Evolutionary conservation across 164 flowering plant genomes (phyloP).

Genomic region (Tetracentron sinense): DNA sequence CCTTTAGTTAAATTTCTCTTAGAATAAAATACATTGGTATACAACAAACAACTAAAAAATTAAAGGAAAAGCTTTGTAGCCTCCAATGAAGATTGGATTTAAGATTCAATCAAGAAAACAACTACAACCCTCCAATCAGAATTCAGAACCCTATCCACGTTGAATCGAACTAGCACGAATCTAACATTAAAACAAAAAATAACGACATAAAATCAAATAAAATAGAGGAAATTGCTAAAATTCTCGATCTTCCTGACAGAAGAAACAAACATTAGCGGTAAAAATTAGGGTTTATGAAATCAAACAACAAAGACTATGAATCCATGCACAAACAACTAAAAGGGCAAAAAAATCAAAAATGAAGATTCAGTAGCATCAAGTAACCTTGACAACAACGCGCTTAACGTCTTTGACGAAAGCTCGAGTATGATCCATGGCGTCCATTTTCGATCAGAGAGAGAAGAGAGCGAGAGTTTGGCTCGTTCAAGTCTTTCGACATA

Average conservation of each 20-base stretch:
- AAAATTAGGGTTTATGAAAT: not conserved
- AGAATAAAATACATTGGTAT: not conserved
- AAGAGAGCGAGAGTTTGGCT: not conserved
- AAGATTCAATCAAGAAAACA: too few species aligned
- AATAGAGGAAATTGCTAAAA: too few species aligned
- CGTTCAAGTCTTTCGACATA: too few species aligned
- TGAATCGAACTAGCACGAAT: not conserved
- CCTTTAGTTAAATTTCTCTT: too few species aligned
- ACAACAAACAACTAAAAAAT: too few species aligned
- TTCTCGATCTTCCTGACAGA: too few species aligned
- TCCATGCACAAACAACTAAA: not conserved
- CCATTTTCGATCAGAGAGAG: too few species aligned
- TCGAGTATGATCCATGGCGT: conserved; percentile 39
- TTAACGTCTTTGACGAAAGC: conserved; percentile 47
- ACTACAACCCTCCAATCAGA: not conserved
- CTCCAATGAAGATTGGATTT: too few species aligned
- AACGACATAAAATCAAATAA: not conserved
- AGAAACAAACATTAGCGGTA: not conserved
- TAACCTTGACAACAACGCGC: conserved; percentile 57
- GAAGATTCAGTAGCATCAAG: not conserved
- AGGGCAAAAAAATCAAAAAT: not conserved
- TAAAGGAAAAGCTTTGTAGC: too few species aligned
- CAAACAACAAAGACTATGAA: not conserved
- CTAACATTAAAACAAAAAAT: too few species aligned
- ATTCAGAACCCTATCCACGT: not conserved